Evolutionary conservation across 306 rosid genomes (phyloP), one percentile per base, ranked within the genome.

Genomic region (Neltuma alba): DNA sequence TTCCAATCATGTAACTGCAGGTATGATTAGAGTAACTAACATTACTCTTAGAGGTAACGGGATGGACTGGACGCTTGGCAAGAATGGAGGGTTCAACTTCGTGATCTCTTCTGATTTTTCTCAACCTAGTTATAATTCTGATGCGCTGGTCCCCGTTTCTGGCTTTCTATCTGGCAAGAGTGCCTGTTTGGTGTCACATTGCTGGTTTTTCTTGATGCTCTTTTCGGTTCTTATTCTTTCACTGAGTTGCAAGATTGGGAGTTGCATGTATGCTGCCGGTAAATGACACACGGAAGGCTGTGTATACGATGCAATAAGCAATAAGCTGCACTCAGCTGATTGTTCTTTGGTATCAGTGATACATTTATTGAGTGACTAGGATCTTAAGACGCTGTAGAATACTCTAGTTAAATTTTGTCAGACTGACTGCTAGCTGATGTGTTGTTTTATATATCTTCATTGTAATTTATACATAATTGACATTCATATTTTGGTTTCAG

Each of bases 1-100:
- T 84, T 90, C 99, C 76, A 77, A 79, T 84, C 97, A 82, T 77
- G 78, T 90, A 76, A 92, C 93, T 33, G 89, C 99, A 31, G 99
- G 92, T 65, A 87, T 95, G 95, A 87, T 95, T 83, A 94, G 87
- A 86, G 87, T 95, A 68, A 83, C 87, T 64, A 85, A 88, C 72
- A 36, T 84, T 21, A 76, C 90, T 65, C 38, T 83, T 52, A 84
- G 85, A 36, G 91, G 90, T 77, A 81, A 85, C 69, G 87, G 80
- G 69, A 78, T 83, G 83, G 92, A 86, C 85, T 83, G 84, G 89
- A 65, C 80, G 70, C 41, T 83, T 74, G 89, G 92, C 47, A 95
- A 95, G 93, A 87, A 79, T 25, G 91, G 89, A 36, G 88, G 86
- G 65, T 85, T 85, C 69, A 85, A 83, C 76, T 47, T 89, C 7